Evolutionary conservation across 768 basidiomycete genomes (phyloP), one percentile per base, ranked within the genome.

Genomic region (Dioszegia hungarica): DNA sequence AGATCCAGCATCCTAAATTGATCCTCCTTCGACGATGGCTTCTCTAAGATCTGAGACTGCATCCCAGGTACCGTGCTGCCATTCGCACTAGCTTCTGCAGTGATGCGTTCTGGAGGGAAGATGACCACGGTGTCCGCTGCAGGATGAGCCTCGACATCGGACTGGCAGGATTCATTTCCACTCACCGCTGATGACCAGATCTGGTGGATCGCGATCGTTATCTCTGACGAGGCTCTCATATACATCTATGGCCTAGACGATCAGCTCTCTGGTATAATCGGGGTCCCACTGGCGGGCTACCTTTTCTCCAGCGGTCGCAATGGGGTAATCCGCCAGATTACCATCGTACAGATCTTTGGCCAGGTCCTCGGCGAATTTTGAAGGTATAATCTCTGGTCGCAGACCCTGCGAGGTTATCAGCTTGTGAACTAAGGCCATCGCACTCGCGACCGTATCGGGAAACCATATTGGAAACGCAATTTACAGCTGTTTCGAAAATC

Each of bases 121-220:
- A 99, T 79, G n/a, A 98, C 91, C 14, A 99, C 85, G 0, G 95
- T 98, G 74, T 99, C 95, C 61, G 94, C 95, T 91, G 72, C 1
- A 38, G 29, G n/a, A 36, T 50, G 28, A 61, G 48, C 44, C 36
- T 36, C 33, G 29, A 1, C 17, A 9, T 19, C 36, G n/a, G 6
- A 27, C 31, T 3, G 29, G n/a, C 52, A 12, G 20, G 4, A 1
- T 9, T 3, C 2, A 2, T 1, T 3, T 17, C 20, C 27, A 48
- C 79, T 56, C 47, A 86, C 88, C 87, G 31, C 82, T 83, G 56
- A 90, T 89, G 29, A 91, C 88, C 14, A 91, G 80, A 75, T 89
- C 88, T 0, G 88, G 86, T 0, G 85, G 78, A 64, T 89, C 83
- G 5, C 87, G 82, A 51, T 85, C 76, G 33, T 82, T 77, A 25